These are phyloP conservation scores for Santalum album DNA, from an alignment of 164 flowering plant species.

Conservation along the genomic window DNA sequence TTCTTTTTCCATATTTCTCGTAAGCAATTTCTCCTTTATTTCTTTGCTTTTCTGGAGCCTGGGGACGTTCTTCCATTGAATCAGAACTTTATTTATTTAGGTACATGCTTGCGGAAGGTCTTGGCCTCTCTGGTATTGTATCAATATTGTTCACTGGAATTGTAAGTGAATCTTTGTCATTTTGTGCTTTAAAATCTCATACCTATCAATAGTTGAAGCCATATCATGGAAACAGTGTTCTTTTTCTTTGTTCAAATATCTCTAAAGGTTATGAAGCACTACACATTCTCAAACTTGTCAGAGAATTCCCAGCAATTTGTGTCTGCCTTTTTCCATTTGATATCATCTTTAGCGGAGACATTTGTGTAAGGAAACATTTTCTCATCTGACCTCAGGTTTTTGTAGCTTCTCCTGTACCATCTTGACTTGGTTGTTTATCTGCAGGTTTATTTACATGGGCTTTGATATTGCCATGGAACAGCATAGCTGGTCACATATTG, in stretches of 20 bases:
- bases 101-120: conserved; percentile 98
- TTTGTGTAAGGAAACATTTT: conserved; percentile 60
- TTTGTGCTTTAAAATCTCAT: conserved; percentile 1
- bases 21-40: conserved; percentile 30
- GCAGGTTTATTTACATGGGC: conserved; percentile 99
- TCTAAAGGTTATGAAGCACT: conserved; percentile 98
- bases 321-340: conserved; percentile 89
- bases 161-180: conserved; percentile 42
- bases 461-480: conserved; percentile 98
- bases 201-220: not conserved
- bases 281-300: conserved; percentile 82
- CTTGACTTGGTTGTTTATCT: conserved; percentile 13
- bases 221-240: not conserved
- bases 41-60: not conserved
- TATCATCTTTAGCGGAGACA: conserved; percentile 97
- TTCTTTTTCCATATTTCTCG: conserved; percentile 99
- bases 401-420: not conserved
- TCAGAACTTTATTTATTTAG: conserved; percentile 22
- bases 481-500: conserved; percentile 98
- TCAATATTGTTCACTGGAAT: conserved; percentile 99
- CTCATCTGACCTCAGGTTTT: not conserved
- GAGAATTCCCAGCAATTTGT: conserved; percentile 89
- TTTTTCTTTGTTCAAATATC: conserved; percentile 9
- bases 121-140: conserved; percentile 97
- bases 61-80: conserved; percentile 1